A percentile compares a stretch with the other conserved stretches of the same genome.
Conservation (phyloP, 2,329 filamentous ascomycete species). For the Exserohilum turcica region DNA sequence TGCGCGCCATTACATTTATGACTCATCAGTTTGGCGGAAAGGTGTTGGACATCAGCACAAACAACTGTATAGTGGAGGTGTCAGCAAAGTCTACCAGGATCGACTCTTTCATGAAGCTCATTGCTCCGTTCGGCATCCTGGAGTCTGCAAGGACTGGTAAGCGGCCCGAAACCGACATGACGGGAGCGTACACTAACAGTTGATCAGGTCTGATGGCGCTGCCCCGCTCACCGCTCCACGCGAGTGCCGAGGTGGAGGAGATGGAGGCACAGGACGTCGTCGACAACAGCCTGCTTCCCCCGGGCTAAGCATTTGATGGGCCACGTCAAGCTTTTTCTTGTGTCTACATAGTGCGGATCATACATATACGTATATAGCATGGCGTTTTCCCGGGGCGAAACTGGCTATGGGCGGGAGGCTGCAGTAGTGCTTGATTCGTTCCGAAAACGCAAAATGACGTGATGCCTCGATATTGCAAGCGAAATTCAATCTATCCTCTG, state of each 20-base stretch:
- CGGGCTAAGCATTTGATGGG: constrained; percentile 64
- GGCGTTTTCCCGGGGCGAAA: constrained; percentile 7
- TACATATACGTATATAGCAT: constrained; percentile 13
- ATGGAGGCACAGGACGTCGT: constrained; percentile 96
- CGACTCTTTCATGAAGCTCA: constrained; percentile 96
- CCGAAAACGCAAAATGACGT: background rate
- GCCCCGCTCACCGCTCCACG: constrained; percentile 86
- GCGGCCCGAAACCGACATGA: constrained; percentile 24
- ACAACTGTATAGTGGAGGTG: constrained; percentile 96
- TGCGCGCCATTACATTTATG: constrained; percentile 94
- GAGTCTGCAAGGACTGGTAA: constrained; percentile 87
- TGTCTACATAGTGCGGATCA: constrained; percentile 4
- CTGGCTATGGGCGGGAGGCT: background rate
- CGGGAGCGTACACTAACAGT: constrained; percentile 15
- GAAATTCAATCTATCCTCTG: background rate
- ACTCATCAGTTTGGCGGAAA: constrained; percentile 98
- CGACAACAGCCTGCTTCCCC: constrained; percentile 89
- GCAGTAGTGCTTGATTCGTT: background rate
- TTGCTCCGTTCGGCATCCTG: constrained; percentile 91
- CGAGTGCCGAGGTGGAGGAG: constrained; percentile 70
- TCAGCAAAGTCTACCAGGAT: constrained; percentile 93
- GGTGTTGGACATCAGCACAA: constrained; percentile 95
- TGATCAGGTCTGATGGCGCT: constrained; percentile 84
- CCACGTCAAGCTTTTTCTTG: constrained; percentile 1
- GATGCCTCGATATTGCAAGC: background rate